Percentiles rank a stretch among this genome's conserved stretches.
Evolutionary conservation across 495 filamentous ascomycete genomes (phyloP).

Genomic region (Annulohypoxylon stygium): DNA sequence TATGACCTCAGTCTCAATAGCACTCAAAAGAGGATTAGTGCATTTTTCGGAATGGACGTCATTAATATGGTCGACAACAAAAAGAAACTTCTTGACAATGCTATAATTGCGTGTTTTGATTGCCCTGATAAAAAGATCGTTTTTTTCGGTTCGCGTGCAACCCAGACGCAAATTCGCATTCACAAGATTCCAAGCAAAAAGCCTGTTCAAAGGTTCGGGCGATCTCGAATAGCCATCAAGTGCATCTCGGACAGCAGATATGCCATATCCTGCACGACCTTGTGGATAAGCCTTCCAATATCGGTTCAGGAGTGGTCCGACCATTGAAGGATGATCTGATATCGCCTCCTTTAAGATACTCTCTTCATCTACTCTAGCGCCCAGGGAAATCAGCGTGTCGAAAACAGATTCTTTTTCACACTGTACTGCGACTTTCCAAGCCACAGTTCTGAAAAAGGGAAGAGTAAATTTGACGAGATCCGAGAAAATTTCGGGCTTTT

Average conservation of each 20-base stretch:
- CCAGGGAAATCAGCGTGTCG: neutral
- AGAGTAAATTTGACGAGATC: neutral
- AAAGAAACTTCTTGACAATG: no score
- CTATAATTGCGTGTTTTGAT: no score
- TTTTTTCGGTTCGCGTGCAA: no score
- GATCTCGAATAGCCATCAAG: neutral
- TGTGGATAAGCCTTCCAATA: neutral
- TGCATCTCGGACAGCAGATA: neutral
- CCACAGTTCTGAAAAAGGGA: neutral
- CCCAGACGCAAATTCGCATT: no score
- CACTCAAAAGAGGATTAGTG: slow-evolving; percentile 29
- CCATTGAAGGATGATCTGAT: neutral
- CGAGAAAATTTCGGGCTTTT: no score
- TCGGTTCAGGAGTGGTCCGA: neutral
- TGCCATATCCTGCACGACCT: neutral
- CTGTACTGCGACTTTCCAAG: neutral
- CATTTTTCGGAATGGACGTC: no score
- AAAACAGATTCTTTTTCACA: neutral
- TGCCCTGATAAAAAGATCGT: no score
- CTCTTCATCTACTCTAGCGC: neutral
- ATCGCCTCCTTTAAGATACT: neutral
- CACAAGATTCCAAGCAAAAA: neutral
- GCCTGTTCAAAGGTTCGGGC: neutral
- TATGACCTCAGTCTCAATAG: slow-evolving; percentile 28
- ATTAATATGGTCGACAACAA: neutral